phyloP scores from a whole-genome alignment of 345 rosid genomes.

The Corymbia maculata region DNA sequence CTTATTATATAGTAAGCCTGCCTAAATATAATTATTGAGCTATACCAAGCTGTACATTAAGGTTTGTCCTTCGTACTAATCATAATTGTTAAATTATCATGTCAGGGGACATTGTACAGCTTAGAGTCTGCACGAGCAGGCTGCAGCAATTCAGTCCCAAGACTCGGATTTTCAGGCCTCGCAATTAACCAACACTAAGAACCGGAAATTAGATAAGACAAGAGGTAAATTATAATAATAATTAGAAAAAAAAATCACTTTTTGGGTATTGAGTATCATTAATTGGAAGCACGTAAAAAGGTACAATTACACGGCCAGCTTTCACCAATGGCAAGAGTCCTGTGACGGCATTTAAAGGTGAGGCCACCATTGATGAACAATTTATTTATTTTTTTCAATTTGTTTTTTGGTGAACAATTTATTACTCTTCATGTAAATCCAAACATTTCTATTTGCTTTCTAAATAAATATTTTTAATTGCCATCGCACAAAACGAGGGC shows the following conservation, averaged over 20 bases:
- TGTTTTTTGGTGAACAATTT: not conserved
- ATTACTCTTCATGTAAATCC: not conserved
- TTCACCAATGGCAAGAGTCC: conserved; percentile 10
- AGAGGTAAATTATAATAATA: not conserved
- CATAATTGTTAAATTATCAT: not conserved
- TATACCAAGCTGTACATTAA: not conserved
- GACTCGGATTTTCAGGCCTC: not conserved
- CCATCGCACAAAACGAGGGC: not conserved
- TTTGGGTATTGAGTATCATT: conserved; percentile 12
- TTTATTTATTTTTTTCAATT: too few relatives aligned
- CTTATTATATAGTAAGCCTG: not conserved
- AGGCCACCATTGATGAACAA: not conserved
- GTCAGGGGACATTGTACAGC: not conserved
- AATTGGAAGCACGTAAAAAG: conserved; percentile 15
- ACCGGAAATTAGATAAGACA: not conserved
- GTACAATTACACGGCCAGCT: not conserved
- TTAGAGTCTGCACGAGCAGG: not conserved
- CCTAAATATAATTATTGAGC: not conserved
- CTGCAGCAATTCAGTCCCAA: not conserved
- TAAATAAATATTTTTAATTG: not conserved
- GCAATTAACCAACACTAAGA: not conserved
- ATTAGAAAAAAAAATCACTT: not conserved
- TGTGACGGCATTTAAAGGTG: conserved; percentile 27
- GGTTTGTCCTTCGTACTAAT: not conserved
- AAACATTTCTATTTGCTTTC: not conserved